Percentiles rank a stretch among this genome's conserved stretches.
Evolutionary conservation across 2,329 filamentous ascomycete genomes (phyloP).

Genomic region (Claviceps africana): DNA sequence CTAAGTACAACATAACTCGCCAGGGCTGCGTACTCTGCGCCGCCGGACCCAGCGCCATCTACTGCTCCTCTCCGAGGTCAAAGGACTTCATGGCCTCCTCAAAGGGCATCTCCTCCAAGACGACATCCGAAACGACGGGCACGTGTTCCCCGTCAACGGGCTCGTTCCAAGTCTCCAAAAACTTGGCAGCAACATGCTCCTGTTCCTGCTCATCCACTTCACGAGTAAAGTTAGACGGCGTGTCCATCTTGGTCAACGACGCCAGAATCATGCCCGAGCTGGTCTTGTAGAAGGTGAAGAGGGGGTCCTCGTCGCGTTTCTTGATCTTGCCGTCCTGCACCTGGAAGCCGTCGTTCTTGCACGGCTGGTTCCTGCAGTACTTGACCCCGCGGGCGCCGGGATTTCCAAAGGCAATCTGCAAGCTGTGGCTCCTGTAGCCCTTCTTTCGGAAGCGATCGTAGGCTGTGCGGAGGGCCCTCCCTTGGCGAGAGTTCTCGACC

Average conservation of each 20-base stretch:
- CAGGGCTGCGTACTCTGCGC: not conserved
- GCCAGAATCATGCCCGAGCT: constrained; percentile 9
- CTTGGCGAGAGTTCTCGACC: constrained; percentile 6
- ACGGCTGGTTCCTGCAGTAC: constrained; percentile 9
- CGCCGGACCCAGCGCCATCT: not conserved
- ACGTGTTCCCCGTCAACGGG: constrained; percentile 3
- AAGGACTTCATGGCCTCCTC: not conserved
- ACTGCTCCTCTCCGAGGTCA: not conserved
- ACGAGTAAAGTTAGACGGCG: constrained; percentile 8
- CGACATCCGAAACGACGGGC: constrained; percentile 7
- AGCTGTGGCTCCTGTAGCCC: not conserved
- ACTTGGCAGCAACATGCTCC: not conserved
- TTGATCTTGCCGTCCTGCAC: constrained; percentile 8
- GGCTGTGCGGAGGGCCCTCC: constrained; percentile 1
- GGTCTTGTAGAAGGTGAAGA: constrained; percentile 10
- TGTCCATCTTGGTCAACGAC: constrained; percentile 4
- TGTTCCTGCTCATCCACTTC: constrained; percentile 4
- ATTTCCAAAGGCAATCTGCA: constrained; percentile 7
- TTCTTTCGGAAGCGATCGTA: not conserved
- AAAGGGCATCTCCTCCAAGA: constrained; percentile 8
- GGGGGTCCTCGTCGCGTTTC: constrained; percentile 6
- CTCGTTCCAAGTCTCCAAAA: constrained; percentile 7
- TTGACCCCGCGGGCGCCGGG: constrained; percentile 6
- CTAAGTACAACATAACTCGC: not conserved
- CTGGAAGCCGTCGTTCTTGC: constrained; percentile 10